A percentile compares a stretch with the other conserved stretches of the same genome.
Evolutionary conservation across 495 filamentous ascomycete species (phyloP).

Genomic region (Corynascus novoguineensis): DNA sequence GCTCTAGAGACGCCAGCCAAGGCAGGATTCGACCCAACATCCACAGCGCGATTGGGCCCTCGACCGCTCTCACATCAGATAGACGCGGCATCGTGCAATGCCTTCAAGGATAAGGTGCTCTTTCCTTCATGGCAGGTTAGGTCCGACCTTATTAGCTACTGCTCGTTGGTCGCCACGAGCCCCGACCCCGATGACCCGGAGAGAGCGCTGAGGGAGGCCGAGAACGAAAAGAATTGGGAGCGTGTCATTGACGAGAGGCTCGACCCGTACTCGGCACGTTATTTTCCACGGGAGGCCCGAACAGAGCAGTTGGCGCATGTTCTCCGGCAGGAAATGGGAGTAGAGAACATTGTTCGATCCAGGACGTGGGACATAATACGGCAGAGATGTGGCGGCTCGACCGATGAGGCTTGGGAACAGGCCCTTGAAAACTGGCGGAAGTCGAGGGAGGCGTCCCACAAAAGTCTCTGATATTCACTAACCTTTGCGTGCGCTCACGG

Average conservation of each 20-base stretch:
- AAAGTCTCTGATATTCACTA: neutral
- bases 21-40: slow-evolving; percentile 71
- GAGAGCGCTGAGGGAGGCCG: slow-evolving; percentile 58
- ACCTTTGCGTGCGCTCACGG: neutral
- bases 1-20: slow-evolving; percentile 72
- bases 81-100: slow-evolving; percentile 54
- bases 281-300: slow-evolving; percentile 74
- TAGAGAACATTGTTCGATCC: slow-evolving; percentile 80
- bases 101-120: slow-evolving; percentile 72
- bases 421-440: slow-evolving; percentile 49
- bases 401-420: slow-evolving; percentile 51
- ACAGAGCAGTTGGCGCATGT: slow-evolving; percentile 75
- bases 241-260: slow-evolving; percentile 79
- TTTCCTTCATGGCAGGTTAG: slow-evolving; percentile 86
- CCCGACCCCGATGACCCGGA: slow-evolving; percentile 89
- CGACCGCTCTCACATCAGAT: slow-evolving; percentile 53
- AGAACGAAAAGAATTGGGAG: slow-evolving; percentile 65
- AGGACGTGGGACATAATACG: slow-evolving; percentile 78
- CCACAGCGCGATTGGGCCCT: slow-evolving; percentile 52
- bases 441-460: neutral
- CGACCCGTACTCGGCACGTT: slow-evolving; percentile 86
- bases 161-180: slow-evolving; percentile 78
- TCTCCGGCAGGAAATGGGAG: slow-evolving; percentile 74
- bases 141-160: slow-evolving; percentile 84
- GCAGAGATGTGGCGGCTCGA: slow-evolving; percentile 64